Percentiles rank a stretch among this genome's conserved stretches.
Conservation (phyloP, 2,329 filamentous ascomycete species). For the Hymenoscyphus scutula region DNA sequence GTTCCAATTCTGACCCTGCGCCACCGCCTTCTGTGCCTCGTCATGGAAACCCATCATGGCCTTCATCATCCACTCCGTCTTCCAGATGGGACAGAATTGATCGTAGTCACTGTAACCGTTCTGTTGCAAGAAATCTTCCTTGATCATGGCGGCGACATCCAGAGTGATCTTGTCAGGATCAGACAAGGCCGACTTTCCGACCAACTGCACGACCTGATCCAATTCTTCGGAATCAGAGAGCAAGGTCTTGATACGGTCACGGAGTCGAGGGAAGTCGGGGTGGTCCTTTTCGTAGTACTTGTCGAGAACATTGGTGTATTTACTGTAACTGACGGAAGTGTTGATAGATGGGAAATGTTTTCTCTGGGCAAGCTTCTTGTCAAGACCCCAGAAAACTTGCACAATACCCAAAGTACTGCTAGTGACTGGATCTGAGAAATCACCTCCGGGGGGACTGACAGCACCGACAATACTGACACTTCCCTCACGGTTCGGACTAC, state of each 20-base stretch:
- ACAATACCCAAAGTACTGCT: slow-evolving; percentile 92
- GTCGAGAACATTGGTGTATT: slow-evolving; percentile 86
- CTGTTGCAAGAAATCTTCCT: slow-evolving; percentile 98
- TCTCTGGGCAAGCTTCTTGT: slow-evolving; percentile 98
- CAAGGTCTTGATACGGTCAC: slow-evolving; percentile 90
- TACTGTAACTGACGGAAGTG: slow-evolving; percentile 90
- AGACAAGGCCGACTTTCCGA: slow-evolving; percentile 94
- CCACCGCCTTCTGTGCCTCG: slow-evolving; percentile 91
- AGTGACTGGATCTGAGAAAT: slow-evolving; percentile 98
- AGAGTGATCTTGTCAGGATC: slow-evolving; percentile 98
- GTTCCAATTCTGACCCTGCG: slow-evolving; percentile 85
- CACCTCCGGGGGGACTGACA: slow-evolving; percentile 94
- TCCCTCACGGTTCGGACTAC: slow-evolving; percentile 82
- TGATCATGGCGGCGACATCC: slow-evolving; percentile 85
- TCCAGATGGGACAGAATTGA: slow-evolving; percentile 99
- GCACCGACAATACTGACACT: slow-evolving; percentile 98
- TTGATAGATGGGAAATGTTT: slow-evolving; percentile 99
- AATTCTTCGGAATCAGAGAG: slow-evolving; percentile 94
- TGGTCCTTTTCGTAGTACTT: slow-evolving; percentile 92
- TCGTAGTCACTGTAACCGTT: slow-evolving; percentile 99
- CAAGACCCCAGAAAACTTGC: slow-evolving; percentile 98
- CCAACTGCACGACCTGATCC: slow-evolving; percentile 97
- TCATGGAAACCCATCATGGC: slow-evolving; percentile 98
- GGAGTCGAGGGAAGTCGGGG: slow-evolving; percentile 89
- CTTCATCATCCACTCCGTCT: slow-evolving; percentile 99